Evolutionary conservation across 2,329 filamentous ascomycete genomes (phyloP).

Genomic region (Pyrenophora graminea): DNA sequence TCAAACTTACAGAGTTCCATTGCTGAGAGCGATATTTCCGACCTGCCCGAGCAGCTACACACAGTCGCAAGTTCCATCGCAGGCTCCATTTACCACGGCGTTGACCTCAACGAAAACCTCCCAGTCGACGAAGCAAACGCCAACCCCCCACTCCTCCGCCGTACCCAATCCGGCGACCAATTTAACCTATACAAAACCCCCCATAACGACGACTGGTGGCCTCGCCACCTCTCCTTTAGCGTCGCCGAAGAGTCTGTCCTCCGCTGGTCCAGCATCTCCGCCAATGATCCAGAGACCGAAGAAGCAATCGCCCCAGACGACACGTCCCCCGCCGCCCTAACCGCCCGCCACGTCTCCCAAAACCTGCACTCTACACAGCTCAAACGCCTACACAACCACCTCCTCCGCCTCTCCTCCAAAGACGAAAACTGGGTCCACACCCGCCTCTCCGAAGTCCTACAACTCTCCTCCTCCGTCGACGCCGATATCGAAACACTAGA

Average conservation of each 20-base stretch:
- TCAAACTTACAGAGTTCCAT: conserved; percentile 16
- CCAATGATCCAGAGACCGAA: conserved; percentile 25
- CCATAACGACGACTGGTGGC: conserved; percentile 66
- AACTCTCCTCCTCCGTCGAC: conserved; percentile 65
- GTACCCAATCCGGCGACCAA: conserved; percentile 62
- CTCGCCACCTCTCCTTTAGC: conserved; percentile 74
- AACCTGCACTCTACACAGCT: conserved; percentile 58
- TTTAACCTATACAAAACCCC: conserved; percentile 28
- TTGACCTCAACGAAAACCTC: conserved; percentile 55
- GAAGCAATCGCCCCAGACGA: neutral
- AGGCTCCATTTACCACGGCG: conserved; percentile 63
- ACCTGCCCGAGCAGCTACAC: conserved; percentile 42
- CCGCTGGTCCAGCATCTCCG: conserved; percentile 54
- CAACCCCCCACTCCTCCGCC: conserved; percentile 58
- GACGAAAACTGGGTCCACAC: conserved; percentile 65
- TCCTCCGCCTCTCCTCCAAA: conserved; percentile 60
- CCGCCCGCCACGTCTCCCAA: conserved; percentile 42
- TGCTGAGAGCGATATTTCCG: conserved; percentile 28
- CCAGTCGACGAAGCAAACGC: conserved; percentile 55
- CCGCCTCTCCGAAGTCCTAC: conserved; percentile 61
- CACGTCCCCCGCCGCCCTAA: conserved; percentile 38
- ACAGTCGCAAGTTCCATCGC: conserved; percentile 60
- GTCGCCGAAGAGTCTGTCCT: conserved; percentile 75
- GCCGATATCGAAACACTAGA: conserved; percentile 65
- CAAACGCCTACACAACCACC: conserved; percentile 64